Conservation (phyloP, 1,284 basidiomycete genomes). For the Fomes fomentarius region DNA sequence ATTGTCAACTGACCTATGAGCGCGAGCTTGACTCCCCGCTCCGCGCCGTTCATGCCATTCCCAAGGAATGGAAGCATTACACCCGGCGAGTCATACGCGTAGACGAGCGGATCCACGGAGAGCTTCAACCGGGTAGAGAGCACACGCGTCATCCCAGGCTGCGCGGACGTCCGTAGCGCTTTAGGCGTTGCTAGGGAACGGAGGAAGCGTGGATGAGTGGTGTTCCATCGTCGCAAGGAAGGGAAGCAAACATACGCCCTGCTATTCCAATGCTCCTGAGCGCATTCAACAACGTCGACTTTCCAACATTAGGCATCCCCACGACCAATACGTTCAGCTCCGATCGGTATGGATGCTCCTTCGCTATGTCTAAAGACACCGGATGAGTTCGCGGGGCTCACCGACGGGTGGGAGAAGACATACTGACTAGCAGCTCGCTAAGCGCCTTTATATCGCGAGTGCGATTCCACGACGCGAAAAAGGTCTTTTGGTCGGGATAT, state of each 20-base stretch:
- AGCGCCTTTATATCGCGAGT: conserved; percentile 64
- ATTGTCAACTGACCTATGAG: conserved; percentile 70
- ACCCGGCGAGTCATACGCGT: conserved; percentile 95
- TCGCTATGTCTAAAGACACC: conserved; percentile 64
- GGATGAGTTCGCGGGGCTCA: conserved; percentile 1
- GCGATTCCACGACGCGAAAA: conserved; percentile 75
- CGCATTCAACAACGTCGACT: conserved; percentile 92
- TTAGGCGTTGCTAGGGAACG: conserved; percentile 63
- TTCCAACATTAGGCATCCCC: conserved; percentile 99
- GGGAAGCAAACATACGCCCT: conserved; percentile 61
- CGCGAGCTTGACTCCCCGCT: conserved; percentile 91
- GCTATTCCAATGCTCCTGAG: conserved; percentile 88
- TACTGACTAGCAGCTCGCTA: conserved; percentile 73
- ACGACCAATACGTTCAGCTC: conserved; percentile 89
- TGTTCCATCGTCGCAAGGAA: neutral
- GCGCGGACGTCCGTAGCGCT: conserved; percentile 87
- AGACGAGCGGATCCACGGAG: conserved; percentile 79
- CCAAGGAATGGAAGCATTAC: conserved; percentile 98
- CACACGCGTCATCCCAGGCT: conserved; percentile 86
- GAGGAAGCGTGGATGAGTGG: neutral
- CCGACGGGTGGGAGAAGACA: conserved; percentile 40
- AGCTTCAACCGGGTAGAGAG: conserved; percentile 86
- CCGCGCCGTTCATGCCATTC: conserved; percentile 79
- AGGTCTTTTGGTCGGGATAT: conserved; percentile 66
- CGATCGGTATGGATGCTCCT: conserved; percentile 63